Percentiles rank a stretch among this genome's conserved stretches.
Evolutionary conservation across 176 grass and related monocot genomes (phyloP).

Genomic region (Oryza meridionalis): DNA sequence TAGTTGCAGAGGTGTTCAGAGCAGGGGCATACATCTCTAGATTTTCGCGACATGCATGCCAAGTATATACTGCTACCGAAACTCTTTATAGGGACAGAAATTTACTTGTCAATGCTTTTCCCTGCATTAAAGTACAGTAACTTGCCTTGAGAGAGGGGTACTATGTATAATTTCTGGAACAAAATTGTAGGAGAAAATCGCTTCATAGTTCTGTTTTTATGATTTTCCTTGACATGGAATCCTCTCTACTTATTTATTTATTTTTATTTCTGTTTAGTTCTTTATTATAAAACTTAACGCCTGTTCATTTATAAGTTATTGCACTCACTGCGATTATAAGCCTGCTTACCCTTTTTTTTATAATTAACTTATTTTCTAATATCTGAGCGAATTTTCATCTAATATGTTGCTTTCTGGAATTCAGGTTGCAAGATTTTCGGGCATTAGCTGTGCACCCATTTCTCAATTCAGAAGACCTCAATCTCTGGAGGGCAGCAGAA

Average conservation of each 20-base stretch:
- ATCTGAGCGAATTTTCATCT: conserved; percentile 9
- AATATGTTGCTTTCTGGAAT: conserved; percentile 25
- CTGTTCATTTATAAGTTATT: neutral
- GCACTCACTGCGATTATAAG: neutral
- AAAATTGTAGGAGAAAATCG: neutral
- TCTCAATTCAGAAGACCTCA: conserved; percentile 13
- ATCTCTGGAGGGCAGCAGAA: neutral
- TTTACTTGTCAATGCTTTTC: conserved; percentile 23
- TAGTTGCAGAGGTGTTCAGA: conserved; percentile 46
- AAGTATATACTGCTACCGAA: conserved; percentile 36
- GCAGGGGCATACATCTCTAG: conserved; percentile 38
- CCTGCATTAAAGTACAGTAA: neutral
- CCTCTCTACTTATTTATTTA: neutral
- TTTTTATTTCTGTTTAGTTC: neutral
- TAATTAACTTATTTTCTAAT: neutral
- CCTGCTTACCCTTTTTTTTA: neutral
- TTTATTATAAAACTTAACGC: neutral
- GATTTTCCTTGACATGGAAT: neutral
- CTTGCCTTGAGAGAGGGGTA: neutral
- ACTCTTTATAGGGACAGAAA: neutral
- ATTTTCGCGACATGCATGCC: conserved; percentile 33
- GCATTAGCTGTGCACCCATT: neutral
- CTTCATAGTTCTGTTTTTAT: neutral
- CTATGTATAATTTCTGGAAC: neutral
- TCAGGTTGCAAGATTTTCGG: conserved; percentile 27